These are phyloP conservation scores for Gleditsia sinensis DNA, from an alignment of 306 rosid species.

Conservation along the genomic window DNA sequence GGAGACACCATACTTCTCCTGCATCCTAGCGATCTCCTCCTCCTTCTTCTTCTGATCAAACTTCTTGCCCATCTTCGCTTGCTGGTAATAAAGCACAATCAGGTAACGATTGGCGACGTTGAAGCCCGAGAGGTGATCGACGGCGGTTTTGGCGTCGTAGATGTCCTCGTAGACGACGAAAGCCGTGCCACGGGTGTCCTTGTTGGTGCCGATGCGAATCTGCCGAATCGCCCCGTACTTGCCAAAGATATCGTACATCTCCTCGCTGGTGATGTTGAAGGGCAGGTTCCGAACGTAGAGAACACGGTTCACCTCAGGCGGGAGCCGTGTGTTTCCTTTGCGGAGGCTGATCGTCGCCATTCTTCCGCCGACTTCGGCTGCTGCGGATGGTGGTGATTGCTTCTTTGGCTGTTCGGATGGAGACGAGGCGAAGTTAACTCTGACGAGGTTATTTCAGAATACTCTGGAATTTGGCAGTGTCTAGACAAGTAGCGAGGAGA, in stretches of 20 bases:
- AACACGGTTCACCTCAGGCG: slow-evolving; percentile 95
- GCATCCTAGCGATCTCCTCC: slow-evolving; percentile 83
- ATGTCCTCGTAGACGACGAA: slow-evolving; percentile 97
- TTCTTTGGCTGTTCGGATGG: slow-evolving; percentile 2
- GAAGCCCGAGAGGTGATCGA: slow-evolving; percentile 95
- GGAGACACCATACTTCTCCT: slow-evolving; percentile 88
- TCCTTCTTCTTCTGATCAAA: slow-evolving; percentile 94
- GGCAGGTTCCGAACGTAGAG: slow-evolving; percentile 91
- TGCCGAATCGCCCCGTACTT: slow-evolving; percentile 97
- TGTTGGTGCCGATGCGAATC: slow-evolving; percentile 87
- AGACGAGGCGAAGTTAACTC: slow-evolving; percentile 1
- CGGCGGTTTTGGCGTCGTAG: slow-evolving; percentile 98
- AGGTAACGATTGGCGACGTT: slow-evolving; percentile 91
- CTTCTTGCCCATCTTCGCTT: slow-evolving; percentile 95
- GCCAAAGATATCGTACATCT: slow-evolving; percentile 98
- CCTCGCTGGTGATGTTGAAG: slow-evolving; percentile 94
- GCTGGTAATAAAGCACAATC: slow-evolving; percentile 92
- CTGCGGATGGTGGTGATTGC: background rate
- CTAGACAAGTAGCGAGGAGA: too few relatives aligned
- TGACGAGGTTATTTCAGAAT: background rate
- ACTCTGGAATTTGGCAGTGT: background rate
- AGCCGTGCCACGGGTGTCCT: slow-evolving; percentile 98
- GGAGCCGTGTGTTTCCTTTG: slow-evolving; percentile 86
- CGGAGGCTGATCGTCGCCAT: slow-evolving; percentile 91
- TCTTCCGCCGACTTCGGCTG: background rate